Base-by-base conservation (phyloP, 805 yeast genomes). In the Myxozyma geophila region DNA sequence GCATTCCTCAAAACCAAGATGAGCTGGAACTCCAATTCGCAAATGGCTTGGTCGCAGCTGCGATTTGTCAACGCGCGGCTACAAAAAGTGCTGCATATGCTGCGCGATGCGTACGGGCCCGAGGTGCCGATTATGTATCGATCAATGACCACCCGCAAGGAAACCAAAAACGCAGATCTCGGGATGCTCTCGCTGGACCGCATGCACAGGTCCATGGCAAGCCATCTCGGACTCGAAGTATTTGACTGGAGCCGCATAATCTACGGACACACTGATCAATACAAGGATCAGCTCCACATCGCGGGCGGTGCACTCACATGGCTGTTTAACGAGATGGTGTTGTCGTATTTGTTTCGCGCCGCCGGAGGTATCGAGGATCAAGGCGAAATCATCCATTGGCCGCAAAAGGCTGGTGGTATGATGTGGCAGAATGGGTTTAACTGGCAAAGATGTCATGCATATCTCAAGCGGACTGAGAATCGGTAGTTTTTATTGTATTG, bases 111-210 rank as follows among this genome's bases (percentile, higher is more conserved):
- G 12, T 63, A 54, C 21, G 69, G 67, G 12, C 50, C 39, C 12
- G 62, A 66, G 17, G 43, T 47, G n/a, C 67, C 62, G 36, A 21
- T 66, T 21, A 56, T 66, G 62, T 66, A 56, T 52, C 61, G 69
- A 13, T 50, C 69, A 28, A 33, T 62, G 19, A 51, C 61, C 8
- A 33, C 51, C 39, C 58, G 66, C 17, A 55, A 53, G 48, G 46
- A 47, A 15, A 47, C 41, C 41, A 53, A 58, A 28, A 13, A 50
- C 0, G 54, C 57, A 10, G 49, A 54, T 33, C 46, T 57, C 23
- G 48, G 46, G 28, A 33, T 39, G 9, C 23, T 60, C 15, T 56
- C 61, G 39, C 21, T 63, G 9, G 67, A 63, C 41, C 64, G 67
- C 21, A 63, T 52, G 54, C 50, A 47, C 36, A 49, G 67, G 15